Conservation (phyloP, 371 early-diverging fungal genomes). For the Cokeromyces recurvatus region DNA sequence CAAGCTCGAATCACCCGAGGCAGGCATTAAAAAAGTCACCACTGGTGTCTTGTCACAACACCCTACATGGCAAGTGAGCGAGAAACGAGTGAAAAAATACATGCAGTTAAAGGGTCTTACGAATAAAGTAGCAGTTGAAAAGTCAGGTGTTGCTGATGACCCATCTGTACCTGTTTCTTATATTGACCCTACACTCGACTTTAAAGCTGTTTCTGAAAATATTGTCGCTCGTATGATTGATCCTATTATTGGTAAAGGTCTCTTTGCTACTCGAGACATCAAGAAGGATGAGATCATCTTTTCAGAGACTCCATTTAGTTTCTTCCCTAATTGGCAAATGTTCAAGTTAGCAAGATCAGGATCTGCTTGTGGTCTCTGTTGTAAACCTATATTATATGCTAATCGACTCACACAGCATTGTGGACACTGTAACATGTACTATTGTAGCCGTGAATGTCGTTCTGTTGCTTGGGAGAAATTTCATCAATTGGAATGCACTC, state of each 20-base stretch:
- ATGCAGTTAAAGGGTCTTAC: slow-evolving; percentile 52
- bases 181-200: slow-evolving; percentile 54
- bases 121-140: slow-evolving; percentile 14
- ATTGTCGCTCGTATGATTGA: slow-evolving; percentile 53
- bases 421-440: slow-evolving; percentile 47
- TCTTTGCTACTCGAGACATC: slow-evolving; percentile 58
- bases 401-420: slow-evolving; percentile 41
- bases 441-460: slow-evolving; percentile 53
- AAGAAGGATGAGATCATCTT: slow-evolving; percentile 50
- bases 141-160: slow-evolving; percentile 49
- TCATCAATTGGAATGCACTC: slow-evolving; percentile 53
- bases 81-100: slow-evolving; percentile 65
- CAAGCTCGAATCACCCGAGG: slow-evolving; percentile 47
- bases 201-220: slow-evolving; percentile 31
- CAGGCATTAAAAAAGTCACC: slow-evolving; percentile 57
- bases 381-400: slow-evolving; percentile 40
- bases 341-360: slow-evolving; percentile 41
- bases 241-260: slow-evolving; percentile 58
- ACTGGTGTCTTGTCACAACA: slow-evolving; percentile 36
- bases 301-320: slow-evolving; percentile 58
- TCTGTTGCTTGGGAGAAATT: slow-evolving; percentile 51
- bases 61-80: slow-evolving; percentile 58
- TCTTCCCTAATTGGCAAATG: slow-evolving; percentile 61
- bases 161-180: slow-evolving; percentile 60
- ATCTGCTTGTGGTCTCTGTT: slow-evolving; percentile 59